These are phyloP conservation scores for Rhodosorus marinus DNA, from an alignment of 23 red algal species.

Conservation along the genomic window DNA sequence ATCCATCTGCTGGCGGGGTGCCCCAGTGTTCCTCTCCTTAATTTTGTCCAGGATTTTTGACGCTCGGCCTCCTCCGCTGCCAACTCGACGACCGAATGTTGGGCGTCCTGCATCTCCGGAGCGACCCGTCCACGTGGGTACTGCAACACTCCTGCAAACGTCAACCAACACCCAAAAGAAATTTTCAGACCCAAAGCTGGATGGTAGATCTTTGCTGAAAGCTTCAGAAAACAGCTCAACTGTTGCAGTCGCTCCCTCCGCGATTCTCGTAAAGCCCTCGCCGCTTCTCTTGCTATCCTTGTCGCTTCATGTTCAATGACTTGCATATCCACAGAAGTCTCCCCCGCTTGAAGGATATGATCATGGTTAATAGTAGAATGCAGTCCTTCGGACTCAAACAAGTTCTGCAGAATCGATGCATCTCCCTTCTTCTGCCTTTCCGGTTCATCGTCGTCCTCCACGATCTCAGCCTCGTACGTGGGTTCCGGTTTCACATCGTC, in stretches of 20 bases:
- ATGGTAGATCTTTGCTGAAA: constrained; percentile 60
- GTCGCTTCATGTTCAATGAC: constrained; percentile 63
- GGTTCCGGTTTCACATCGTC: neutral
- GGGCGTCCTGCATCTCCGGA: no score
- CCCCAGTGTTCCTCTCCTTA: neutral
- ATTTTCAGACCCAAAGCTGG: constrained; percentile 15
- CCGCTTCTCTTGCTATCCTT: constrained; percentile 26
- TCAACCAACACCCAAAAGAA: neutral
- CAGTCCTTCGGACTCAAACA: constrained; percentile 35
- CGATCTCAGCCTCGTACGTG: neutral
- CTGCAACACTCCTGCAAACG: neutral
- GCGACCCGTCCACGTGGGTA: no score
- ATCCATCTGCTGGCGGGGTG: neutral
- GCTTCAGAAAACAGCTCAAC: constrained; percentile 8
- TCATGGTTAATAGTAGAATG: constrained; percentile 86
- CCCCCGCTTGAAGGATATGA: constrained; percentile 33
- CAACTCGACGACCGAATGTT: no score
- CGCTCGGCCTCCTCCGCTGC: no score
- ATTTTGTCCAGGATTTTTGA: no score
- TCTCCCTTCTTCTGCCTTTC: constrained; percentile 19
- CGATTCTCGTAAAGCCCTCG: constrained; percentile 37
- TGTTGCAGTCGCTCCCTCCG: constrained; percentile 16
- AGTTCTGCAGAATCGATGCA: constrained; percentile 28
- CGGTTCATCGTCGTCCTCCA: neutral
- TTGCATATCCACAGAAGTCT: constrained; percentile 12